Base-by-base conservation (phyloP, 306 rosid species). In the Potentilla sterilis region DNA sequence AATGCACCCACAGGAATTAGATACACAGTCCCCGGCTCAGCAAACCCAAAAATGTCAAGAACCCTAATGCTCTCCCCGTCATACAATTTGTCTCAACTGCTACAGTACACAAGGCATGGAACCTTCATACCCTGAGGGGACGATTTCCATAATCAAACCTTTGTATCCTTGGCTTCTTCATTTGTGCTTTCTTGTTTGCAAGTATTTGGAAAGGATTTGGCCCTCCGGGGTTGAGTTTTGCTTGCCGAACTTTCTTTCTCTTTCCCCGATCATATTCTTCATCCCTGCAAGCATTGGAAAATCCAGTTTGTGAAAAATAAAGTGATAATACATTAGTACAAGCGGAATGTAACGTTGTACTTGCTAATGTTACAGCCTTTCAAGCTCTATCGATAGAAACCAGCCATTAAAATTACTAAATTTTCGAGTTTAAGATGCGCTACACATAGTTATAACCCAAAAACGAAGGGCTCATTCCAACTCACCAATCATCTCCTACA, bases 401-500 rank as follows among this genome's bases (percentile, higher is more conserved):
- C 41, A 2, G 19, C 5, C 8, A 4, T 70, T 9, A 15, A 64
- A 16, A 64, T 9, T 64, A 64, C 43, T 2, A 3, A 37, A 1
- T 18, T 41, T 66, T 66, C 28, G 18, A 40, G 49, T 41, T 41
- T 66, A 10, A 40, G 47, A 41, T 19, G 49, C 70, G n/a, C 70
- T 4, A 40, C 6, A 4, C 48, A 19, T 66, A n/a, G 42, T 2
- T 21, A 10, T 21, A 69, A 15, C 32, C 11, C 4, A 55, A 52
- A 15, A 55, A 66, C 24, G 64, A 21, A 38, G 68, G 10, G 57
- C 21, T 69, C 7, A 15, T 70, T 73, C 68, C 40, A 52, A 61
- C 97, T 89, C 77, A 95, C 99, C 97, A 95, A 74, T 90, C 97
- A 84, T 95, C 97, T 48, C 87, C 92, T 4, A 85, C 81, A 69